phyloP scores from a whole-genome alignment of 805 yeast genomes.

The Candida nitratophila region DNA sequence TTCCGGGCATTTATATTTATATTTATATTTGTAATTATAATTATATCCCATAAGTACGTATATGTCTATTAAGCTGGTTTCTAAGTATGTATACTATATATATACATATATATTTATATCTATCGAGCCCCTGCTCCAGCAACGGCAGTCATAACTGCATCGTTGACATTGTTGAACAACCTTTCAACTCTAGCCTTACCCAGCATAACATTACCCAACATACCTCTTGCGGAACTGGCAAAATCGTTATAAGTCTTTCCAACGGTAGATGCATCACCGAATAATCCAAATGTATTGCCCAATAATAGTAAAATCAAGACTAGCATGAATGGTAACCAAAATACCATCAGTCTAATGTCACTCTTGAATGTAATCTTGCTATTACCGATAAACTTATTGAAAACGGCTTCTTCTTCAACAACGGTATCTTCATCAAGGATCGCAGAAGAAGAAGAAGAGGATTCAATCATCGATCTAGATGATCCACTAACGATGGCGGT shows the following conservation, averaged over 20 bases:
- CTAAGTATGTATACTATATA: not conserved
- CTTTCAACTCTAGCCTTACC: slow-evolving; percentile 36
- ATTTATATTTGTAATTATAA: too few species aligned
- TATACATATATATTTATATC: not conserved
- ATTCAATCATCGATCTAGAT: not conserved
- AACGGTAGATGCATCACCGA: slow-evolving; percentile 2
- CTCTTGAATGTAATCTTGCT: slow-evolving; percentile 48
- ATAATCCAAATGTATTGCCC: slow-evolving; percentile 20
- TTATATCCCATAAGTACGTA: too few species aligned
- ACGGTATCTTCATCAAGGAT: not conserved
- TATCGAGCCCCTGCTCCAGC: slow-evolving; percentile 5
- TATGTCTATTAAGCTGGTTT: too few species aligned
- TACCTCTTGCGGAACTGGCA: slow-evolving; percentile 33
- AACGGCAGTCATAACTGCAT: slow-evolving; percentile 31
- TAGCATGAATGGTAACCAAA: slow-evolving; percentile 81
- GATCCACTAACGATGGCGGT: not conserved
- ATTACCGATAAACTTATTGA: slow-evolving; percentile 16
- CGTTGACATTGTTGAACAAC: slow-evolving; percentile 33
- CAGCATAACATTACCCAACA: slow-evolving; percentile 40
- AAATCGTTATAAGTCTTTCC: slow-evolving; percentile 19
- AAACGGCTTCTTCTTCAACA: slow-evolving; percentile 2
- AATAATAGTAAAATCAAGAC: slow-evolving; percentile 38
- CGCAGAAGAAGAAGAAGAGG: not conserved
- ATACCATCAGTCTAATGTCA: slow-evolving; percentile 79
- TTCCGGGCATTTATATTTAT: too few species aligned